Evolutionary conservation across 495 filamentous ascomycete genomes (phyloP).

Genomic region (Penicillium parvum): DNA sequence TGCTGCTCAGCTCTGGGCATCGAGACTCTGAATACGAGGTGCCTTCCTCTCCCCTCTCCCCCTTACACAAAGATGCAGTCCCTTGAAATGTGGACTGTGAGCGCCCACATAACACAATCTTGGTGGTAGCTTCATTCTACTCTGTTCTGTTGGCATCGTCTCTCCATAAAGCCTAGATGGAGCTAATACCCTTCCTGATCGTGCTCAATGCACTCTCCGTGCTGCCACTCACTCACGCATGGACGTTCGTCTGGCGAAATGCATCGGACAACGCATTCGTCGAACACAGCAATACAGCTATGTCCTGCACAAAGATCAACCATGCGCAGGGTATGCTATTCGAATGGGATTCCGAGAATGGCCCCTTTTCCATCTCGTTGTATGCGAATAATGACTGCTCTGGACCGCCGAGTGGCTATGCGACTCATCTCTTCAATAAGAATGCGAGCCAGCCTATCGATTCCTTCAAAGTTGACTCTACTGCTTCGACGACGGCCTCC

Average conservation of each 20-base stretch:
- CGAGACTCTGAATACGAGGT: conserved; percentile 7
- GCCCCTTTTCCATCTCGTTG: conserved; percentile 6
- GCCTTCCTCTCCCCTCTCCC: not conserved
- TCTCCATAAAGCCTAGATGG: not conserved
- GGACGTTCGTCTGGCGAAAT: conserved; percentile 11
- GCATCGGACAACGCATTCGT: conserved; percentile 7
- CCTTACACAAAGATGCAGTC: not conserved
- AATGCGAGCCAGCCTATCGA: conserved; percentile 4
- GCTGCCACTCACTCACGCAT: not conserved
- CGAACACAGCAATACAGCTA: not conserved
- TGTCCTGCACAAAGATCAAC: conserved; percentile 5
- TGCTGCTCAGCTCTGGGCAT: conserved; percentile 1
- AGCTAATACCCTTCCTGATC: not conserved
- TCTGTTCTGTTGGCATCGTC: not conserved
- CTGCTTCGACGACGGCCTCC: not conserved
- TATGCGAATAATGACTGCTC: conserved; percentile 8
- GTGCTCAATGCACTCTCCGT: not conserved
- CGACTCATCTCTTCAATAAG: conserved; percentile 6
- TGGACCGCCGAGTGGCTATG: not conserved
- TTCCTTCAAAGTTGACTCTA: conserved; percentile 11
- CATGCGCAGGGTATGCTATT: conserved; percentile 5
- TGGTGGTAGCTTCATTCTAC: not conserved
- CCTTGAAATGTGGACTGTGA: not conserved
- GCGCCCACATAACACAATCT: not conserved
- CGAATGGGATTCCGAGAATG: conserved; percentile 9